Conservation (phyloP, 2,329 filamentous ascomycete genomes). For the Colletotrichum agaves region DNA sequence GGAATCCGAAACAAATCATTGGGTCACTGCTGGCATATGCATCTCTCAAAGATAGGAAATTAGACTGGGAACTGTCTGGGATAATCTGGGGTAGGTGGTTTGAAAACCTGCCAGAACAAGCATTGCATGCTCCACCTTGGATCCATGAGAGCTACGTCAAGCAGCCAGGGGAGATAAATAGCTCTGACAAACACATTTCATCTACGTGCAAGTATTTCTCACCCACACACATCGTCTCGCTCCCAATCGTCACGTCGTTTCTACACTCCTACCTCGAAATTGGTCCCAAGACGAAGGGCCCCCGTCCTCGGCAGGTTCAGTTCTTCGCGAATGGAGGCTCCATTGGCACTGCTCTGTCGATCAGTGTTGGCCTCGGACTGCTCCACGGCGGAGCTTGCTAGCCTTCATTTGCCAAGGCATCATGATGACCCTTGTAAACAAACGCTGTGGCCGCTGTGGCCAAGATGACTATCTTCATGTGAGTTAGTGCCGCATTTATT, state of each 20-base stretch:
- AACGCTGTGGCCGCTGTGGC: conserved; percentile 59
- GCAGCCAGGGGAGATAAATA: not conserved
- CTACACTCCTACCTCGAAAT: too few relatives aligned
- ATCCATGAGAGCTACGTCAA: not conserved
- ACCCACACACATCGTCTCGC: too few relatives aligned
- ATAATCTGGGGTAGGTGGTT: not conserved
- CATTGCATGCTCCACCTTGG: not conserved
- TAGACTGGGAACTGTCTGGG: not conserved
- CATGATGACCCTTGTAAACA: conserved; percentile 58
- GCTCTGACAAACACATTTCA: not conserved
- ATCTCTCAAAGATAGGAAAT: not conserved
- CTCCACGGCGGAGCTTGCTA: conserved; percentile 55
- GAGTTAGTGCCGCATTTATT: conserved; percentile 60
- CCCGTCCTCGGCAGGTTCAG: not conserved
- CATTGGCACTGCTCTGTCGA: conserved; percentile 39
- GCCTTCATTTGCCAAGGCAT: conserved; percentile 55
- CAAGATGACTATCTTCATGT: conserved; percentile 59
- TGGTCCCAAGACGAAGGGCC: not conserved
- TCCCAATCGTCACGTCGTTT: too few relatives aligned
- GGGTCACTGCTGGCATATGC: not conserved
- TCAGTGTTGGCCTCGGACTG: conserved; percentile 52
- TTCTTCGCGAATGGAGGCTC: conserved; percentile 16
- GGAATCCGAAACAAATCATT: not conserved
- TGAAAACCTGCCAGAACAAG: not conserved
- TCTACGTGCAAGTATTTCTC: too few relatives aligned